Percentiles rank a stretch among this genome's conserved stretches.
Conservation (phyloP, 2,329 filamentous ascomycete genomes). For the Cladophialophora immunda region DNA sequence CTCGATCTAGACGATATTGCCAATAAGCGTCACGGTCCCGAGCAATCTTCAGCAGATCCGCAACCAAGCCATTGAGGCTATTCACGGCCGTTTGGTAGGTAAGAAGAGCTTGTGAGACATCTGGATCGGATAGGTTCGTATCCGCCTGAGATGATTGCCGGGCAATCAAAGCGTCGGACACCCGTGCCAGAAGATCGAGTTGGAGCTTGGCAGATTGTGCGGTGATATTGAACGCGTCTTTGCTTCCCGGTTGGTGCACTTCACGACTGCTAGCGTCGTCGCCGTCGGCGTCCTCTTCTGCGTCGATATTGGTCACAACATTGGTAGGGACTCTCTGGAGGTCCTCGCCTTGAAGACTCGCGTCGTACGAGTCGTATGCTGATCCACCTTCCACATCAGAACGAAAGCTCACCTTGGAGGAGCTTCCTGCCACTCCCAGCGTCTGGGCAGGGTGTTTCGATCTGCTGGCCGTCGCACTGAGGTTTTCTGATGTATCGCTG, state of each 20-base stretch:
- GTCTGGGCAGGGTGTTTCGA: slow-evolving; percentile 47
- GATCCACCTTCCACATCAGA: slow-evolving; percentile 65
- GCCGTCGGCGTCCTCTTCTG: slow-evolving; percentile 75
- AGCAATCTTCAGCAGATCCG: slow-evolving; percentile 89
- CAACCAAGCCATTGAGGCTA: slow-evolving; percentile 83
- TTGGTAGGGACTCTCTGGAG: slow-evolving; percentile 59
- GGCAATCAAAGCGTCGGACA: slow-evolving; percentile 68
- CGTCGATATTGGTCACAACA: slow-evolving; percentile 63
- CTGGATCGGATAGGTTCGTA: slow-evolving; percentile 77
- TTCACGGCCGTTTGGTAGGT: slow-evolving; percentile 91
- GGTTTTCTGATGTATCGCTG: slow-evolving; percentile 66
- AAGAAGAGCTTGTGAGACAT: slow-evolving; percentile 76
- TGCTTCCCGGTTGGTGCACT: slow-evolving; percentile 72
- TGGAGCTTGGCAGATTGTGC: slow-evolving; percentile 94
- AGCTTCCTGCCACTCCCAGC: slow-evolving; percentile 48
- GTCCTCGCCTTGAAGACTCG: slow-evolving; percentile 61
- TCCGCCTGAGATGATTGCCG: slow-evolving; percentile 70
- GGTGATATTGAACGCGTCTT: slow-evolving; percentile 96
- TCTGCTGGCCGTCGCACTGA: slow-evolving; percentile 49
- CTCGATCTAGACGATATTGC: slow-evolving; percentile 92
- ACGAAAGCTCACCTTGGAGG: slow-evolving; percentile 58
- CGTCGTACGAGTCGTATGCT: slow-evolving; percentile 64
- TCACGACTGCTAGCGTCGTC: slow-evolving; percentile 84
- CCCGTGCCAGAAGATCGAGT: slow-evolving; percentile 85
- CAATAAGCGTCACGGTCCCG: slow-evolving; percentile 94